phyloP scores from a whole-genome alignment of 1,284 basidiomycete genomes.

The Sutorius eximius region DNA sequence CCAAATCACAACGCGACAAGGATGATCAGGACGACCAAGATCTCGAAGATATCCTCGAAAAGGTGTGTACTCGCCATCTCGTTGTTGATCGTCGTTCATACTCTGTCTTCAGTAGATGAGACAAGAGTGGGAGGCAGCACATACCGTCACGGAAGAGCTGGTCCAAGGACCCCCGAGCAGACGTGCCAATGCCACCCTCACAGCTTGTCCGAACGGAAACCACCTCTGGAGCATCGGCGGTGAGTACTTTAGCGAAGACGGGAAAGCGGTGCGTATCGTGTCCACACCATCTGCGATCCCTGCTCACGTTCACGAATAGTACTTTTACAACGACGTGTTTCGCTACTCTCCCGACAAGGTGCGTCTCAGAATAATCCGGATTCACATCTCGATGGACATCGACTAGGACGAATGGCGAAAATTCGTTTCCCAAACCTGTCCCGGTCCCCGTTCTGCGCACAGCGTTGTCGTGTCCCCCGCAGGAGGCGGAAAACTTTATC shows the following conservation, averaged over 20 bases:
- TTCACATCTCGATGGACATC: neutral
- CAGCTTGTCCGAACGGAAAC: slow-evolving; percentile 74
- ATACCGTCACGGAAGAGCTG: slow-evolving; percentile 75
- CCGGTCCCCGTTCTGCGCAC: slow-evolving; percentile 84
- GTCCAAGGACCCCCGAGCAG: slow-evolving; percentile 77
- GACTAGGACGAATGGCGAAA: slow-evolving; percentile 76
- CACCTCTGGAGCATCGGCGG: slow-evolving; percentile 82
- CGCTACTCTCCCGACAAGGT: slow-evolving; percentile 82
- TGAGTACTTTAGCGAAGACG: slow-evolving; percentile 83
- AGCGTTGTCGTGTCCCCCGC: slow-evolving; percentile 72
- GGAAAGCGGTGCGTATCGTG: slow-evolving; percentile 61
- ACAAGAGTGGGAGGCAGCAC: slow-evolving; percentile 72
- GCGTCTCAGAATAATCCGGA: neutral
- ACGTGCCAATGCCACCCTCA: slow-evolving; percentile 79
- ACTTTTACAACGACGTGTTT: slow-evolving; percentile 81
- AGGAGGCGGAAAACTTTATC: slow-evolving; percentile 80
- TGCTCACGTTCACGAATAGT: slow-evolving; percentile 38
- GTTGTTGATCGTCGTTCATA: neutral
- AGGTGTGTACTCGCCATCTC: slow-evolving; percentile 41
- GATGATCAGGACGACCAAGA: slow-evolving; percentile 71
- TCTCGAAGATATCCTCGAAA: slow-evolving; percentile 77
- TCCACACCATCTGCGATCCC: neutral
- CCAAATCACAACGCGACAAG: slow-evolving; percentile 45
- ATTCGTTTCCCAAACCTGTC: slow-evolving; percentile 80
- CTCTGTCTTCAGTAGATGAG: slow-evolving; percentile 55